A percentile compares a stretch with the other conserved stretches of the same genome.
These are phyloP conservation scores for Hypholoma sublateritium DNA, from an alignment of 768 basidiomycete species.

Conservation along the genomic window DNA sequence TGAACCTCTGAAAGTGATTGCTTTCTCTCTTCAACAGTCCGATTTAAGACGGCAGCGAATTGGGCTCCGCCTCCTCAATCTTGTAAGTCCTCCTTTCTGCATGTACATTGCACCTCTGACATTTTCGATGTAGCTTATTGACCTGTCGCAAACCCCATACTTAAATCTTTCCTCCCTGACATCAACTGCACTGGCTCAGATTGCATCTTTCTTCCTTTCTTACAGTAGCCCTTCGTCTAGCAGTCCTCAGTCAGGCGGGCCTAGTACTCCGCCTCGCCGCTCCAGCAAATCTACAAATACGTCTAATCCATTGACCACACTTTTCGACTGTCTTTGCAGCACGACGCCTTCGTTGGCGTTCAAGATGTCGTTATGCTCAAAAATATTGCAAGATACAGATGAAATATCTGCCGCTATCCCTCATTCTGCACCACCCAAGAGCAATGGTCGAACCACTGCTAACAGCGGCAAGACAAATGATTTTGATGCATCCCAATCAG, in stretches of 20 bases:
- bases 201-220: constrained; percentile 2
- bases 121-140: constrained; percentile 7
- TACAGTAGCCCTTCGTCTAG: not conserved
- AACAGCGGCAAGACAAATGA: not conserved
- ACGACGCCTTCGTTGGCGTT: constrained; percentile 36
- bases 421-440: not conserved
- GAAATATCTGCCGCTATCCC: not conserved
- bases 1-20: constrained; percentile 23
- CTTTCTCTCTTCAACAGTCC: constrained; percentile 20
- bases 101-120: not conserved
- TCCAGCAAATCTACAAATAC: constrained; percentile 1
- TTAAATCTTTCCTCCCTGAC: constrained; percentile 16
- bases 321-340: constrained; percentile 37
- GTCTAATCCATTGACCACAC: constrained; percentile 25
- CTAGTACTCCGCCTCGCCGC: constrained; percentile 1
- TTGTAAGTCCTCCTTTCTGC: constrained; percentile 12
- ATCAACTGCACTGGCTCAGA: constrained; percentile 14
- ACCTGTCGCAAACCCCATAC: constrained; percentile 11
- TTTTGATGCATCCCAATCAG: not conserved
- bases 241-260: constrained; percentile 15
- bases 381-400: constrained; percentile 20
- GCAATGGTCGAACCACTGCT: not conserved
- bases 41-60: constrained; percentile 14
- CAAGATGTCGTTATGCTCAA: constrained; percentile 43
- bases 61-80: constrained; percentile 18